Percentiles rank a stretch among this genome's conserved stretches.
phyloP scores from a whole-genome alignment of 345 rosid species.

The Aquilaria malaccensis region DNA sequence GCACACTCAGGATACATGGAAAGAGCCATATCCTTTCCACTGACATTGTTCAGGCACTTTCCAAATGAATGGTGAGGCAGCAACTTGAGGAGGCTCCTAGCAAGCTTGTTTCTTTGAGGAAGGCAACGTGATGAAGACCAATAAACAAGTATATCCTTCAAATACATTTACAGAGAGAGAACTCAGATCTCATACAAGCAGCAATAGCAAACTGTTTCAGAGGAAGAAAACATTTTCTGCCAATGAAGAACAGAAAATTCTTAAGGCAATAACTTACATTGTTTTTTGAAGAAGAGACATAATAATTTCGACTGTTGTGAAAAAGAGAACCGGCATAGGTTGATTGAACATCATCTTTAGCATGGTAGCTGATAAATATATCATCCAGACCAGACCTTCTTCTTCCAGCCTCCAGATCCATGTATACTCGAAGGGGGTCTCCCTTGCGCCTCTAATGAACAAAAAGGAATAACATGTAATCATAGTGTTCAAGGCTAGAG shows the following conservation, averaged over 20 bases:
- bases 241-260: not conserved
- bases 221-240: not conserved
- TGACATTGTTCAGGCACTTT: constrained; percentile 88
- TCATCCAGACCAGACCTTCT: constrained; percentile 79
- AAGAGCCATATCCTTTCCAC: constrained; percentile 68
- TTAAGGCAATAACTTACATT: constrained; percentile 39
- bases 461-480: constrained; percentile 5
- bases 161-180: not conserved
- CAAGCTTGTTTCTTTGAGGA: constrained; percentile 56
- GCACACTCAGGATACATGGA: constrained; percentile 37
- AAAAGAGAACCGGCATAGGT: constrained; percentile 92
- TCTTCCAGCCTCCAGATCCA: constrained; percentile 94
- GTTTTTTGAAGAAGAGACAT: constrained; percentile 52
- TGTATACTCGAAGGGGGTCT: constrained; percentile 86
- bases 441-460: constrained; percentile 55
- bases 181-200: not conserved
- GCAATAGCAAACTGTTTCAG: not conserved
- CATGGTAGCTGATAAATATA: constrained; percentile 86
- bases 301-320: constrained; percentile 81
- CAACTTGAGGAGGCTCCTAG: constrained; percentile 53
- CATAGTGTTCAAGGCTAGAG: constrained; percentile 1
- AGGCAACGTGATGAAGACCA: constrained; percentile 98
- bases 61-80: constrained; percentile 90
- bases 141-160: constrained; percentile 64
- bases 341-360: constrained; percentile 73